These are phyloP conservation scores for Chaetomium sp. DNA, from an alignment of 2,329 filamentous ascomycete species.

Conservation along the genomic window DNA sequence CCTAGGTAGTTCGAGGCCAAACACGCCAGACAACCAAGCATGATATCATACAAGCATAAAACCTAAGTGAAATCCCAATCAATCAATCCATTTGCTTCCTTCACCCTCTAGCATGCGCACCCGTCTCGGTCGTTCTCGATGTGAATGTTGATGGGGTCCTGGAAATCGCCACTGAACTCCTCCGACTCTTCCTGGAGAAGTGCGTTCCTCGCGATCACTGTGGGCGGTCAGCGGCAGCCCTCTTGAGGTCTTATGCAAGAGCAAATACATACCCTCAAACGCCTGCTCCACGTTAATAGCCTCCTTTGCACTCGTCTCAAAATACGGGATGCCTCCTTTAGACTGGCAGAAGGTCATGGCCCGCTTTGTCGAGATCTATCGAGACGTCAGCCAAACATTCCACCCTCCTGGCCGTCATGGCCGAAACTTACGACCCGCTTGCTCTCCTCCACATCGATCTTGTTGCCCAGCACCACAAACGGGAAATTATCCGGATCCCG, in stretches of 20 bases:
- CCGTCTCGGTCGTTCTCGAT: conserved; percentile 89
- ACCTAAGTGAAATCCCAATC: conserved; percentile 10
- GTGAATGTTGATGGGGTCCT: conserved; percentile 96
- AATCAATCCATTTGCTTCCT: conserved; percentile 21
- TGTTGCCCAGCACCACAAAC: conserved; percentile 97
- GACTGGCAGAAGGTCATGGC: conserved; percentile 97
- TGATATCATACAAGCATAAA: conserved; percentile 24
- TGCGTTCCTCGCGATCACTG: conserved; percentile 93
- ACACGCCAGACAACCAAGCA: conserved; percentile 19
- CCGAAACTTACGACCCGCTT: conserved; percentile 75
- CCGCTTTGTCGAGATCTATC: conserved; percentile 83
- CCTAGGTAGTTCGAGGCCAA: background rate
- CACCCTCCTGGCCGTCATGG: no score
- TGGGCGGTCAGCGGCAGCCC: conserved; percentile 10
- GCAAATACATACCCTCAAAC: conserved; percentile 50
- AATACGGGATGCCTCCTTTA: conserved; percentile 96
- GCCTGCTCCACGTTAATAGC: conserved; percentile 92
- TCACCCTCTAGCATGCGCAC: conserved; percentile 67
- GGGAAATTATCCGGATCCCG: conserved; percentile 96
- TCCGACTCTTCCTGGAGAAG: conserved; percentile 95
- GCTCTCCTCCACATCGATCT: conserved; percentile 97
- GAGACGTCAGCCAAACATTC: background rate
- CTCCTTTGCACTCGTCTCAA: conserved; percentile 98
- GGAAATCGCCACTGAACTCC: conserved; percentile 95
- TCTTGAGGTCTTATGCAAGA: background rate